A percentile compares a stretch with the other conserved stretches of the same genome.
phyloP scores from a whole-genome alignment of 352 stramenopile species.

The Pythium biforme region DNA sequence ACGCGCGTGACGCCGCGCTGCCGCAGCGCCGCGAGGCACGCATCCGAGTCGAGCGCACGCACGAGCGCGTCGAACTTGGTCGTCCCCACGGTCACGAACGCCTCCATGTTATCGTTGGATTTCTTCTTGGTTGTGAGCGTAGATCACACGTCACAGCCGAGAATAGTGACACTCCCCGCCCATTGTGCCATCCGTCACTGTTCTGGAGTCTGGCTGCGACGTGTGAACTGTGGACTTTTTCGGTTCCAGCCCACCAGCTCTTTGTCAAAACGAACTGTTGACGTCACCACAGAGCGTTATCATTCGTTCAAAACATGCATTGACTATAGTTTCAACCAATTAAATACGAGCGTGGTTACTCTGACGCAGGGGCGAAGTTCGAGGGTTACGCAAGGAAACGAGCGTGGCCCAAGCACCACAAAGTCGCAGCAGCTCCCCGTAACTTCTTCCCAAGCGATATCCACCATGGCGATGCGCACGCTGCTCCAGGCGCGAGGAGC shows the following conservation, averaged over 20 bases:
- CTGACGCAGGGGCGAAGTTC: neutral
- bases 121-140: too few species aligned
- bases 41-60: slow-evolving; percentile 60
- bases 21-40: slow-evolving; percentile 46
- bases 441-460: neutral
- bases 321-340: slow-evolving; percentile 2
- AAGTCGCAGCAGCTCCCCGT: neutral
- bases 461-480: slow-evolving; percentile 9
- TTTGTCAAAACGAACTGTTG: neutral
- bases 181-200: too few species aligned
- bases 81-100: slow-evolving; percentile 95
- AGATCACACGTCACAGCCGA: too few species aligned
- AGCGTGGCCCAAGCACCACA: neutral
- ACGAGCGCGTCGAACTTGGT: slow-evolving; percentile 92
- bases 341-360: neutral
- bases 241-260: too few species aligned
- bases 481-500: neutral
- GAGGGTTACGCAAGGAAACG: neutral
- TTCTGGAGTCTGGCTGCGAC: too few species aligned
- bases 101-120: slow-evolving; percentile 24
- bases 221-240: too few species aligned
- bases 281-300: neutral
- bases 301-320: neutral
- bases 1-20: slow-evolving; percentile 59
- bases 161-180: too few species aligned